Base-by-base conservation (phyloP, 768 basidiomycete genomes). In the Tubosaeta sp. region DNA sequence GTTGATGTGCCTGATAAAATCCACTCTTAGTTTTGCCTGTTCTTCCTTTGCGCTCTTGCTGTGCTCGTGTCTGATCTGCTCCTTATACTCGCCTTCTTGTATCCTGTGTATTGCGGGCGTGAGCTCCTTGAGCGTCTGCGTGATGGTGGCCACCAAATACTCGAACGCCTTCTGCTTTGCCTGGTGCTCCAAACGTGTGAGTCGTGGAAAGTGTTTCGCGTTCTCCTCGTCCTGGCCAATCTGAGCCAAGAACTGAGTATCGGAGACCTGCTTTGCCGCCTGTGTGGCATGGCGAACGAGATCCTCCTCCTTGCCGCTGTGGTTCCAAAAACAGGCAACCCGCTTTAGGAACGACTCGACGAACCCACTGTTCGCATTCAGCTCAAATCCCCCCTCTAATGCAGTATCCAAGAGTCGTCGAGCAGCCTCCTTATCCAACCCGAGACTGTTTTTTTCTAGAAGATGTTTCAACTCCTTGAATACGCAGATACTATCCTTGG, bases 1-100 rank as follows among this genome's bases (percentile, higher is more conserved):
- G 17, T 67, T 67, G 13, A 69, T 8, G 6, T 52, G 42, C 16
- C 38, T 42, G 46, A 67, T 69, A 9, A 67, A 25, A 5, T 47
- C 6, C 11, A 43, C 16, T 33, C 65, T 65, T 13, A 64, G 7
- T 16, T 34, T 43, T 0, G 33, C 5, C 5, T 31, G 51, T 1
- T 67, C 54, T 38, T 55, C 52, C 2, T 52, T 42, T 12, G 53
- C 60, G 0, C 13, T 27, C 25, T 25, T 54, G 8, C 1, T 34
- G 13, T 42, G 10, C 6, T 59, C 53, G 13, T 16, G 33, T 13
- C 35, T 39, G 38, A 58, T 52, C 13, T 8, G 29, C 9, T 34
- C 34, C 4, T 0, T n/a, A 34, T 43, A 55, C 0, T 48, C 54
- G 0, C 55, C 38, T 7, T 46, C 35, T 37, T 60, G 55, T 35